Conservation (phyloP, 192 early-diverging fungal species). For the Lobosporangium transversale region DNA sequence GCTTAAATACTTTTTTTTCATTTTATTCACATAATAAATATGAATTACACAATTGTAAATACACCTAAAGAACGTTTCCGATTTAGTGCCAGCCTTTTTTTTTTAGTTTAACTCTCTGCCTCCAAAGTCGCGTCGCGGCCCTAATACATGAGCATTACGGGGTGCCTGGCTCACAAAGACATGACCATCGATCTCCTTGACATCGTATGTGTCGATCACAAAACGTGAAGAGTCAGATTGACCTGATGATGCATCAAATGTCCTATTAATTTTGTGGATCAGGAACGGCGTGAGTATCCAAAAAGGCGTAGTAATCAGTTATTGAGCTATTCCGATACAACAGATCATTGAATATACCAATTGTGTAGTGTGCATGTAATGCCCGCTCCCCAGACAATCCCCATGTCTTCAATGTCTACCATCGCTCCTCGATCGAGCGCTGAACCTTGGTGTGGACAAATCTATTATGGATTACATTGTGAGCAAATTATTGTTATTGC, state of each 20-base stretch:
- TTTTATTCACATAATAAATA: too few species aligned
- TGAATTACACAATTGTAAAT: too few species aligned
- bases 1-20: too few species aligned
- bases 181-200: slow-evolving; percentile 46
- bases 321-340: too few species aligned
- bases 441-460: slow-evolving; percentile 50
- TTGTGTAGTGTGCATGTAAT: slow-evolving; percentile 35
- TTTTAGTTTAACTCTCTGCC: slow-evolving; percentile 43
- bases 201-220: slow-evolving; percentile 45
- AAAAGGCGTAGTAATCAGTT: neutral
- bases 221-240: slow-evolving; percentile 47
- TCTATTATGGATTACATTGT: slow-evolving; percentile 6
- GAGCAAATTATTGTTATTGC: too few species aligned
- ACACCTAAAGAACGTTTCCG: too few species aligned
- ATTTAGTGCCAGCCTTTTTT: too few species aligned
- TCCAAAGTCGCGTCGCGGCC: slow-evolving; percentile 46
- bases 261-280: slow-evolving; percentile 17
- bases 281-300: neutral
- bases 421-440: slow-evolving; percentile 34
- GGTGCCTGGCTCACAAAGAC: slow-evolving; percentile 38
- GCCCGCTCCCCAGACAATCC: slow-evolving; percentile 49
- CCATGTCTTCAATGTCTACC: slow-evolving; percentile 52
- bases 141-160: slow-evolving; percentile 27
- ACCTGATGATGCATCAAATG: slow-evolving; percentile 38
- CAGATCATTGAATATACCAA: slow-evolving; percentile 23